A percentile compares a stretch with the other conserved stretches of the same genome.
Evolutionary conservation across 2,329 filamentous ascomycete species (phyloP).

Genomic region (Aspergillus transmontanensis): DNA sequence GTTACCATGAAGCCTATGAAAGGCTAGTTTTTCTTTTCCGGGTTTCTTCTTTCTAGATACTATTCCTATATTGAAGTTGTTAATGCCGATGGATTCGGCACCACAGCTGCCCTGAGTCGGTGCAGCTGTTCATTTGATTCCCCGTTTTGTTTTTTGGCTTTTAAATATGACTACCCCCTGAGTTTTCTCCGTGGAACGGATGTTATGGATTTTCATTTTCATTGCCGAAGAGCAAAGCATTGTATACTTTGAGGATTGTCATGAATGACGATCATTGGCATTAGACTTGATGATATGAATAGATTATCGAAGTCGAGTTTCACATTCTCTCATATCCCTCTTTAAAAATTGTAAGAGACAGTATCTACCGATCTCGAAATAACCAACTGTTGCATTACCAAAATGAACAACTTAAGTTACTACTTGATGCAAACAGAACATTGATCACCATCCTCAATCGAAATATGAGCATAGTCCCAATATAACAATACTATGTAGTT

Average conservation of each 20-base stretch:
- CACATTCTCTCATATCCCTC: background rate
- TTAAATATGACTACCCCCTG: slow-evolving; percentile 12
- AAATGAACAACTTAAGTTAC: background rate
- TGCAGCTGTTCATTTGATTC: slow-evolving; percentile 5
- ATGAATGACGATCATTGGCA: background rate
- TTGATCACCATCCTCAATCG: background rate
- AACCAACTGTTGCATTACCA: background rate
- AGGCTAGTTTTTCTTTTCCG: background rate
- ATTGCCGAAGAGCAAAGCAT: slow-evolving; percentile 4
- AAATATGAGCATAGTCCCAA: background rate
- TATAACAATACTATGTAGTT: background rate
- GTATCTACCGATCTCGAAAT: background rate
- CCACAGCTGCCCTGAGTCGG: background rate
- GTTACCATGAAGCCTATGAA: background rate
- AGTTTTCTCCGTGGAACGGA: slow-evolving; percentile 11
- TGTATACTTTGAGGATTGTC: slow-evolving; percentile 14
- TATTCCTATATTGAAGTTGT: background rate
- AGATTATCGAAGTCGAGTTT: background rate
- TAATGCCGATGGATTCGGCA: slow-evolving; percentile 4
- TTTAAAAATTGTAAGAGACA: background rate
- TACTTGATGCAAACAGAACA: too few relatives aligned
- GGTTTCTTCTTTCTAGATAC: background rate
- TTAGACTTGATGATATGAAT: slow-evolving; percentile 1
- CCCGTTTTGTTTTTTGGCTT: slow-evolving; percentile 8
- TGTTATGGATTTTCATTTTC: slow-evolving; percentile 3